A percentile compares a stretch with the other conserved stretches of the same genome.
Evolutionary conservation across 441 rosid species (phyloP).

Genomic region (Viola pubescens): DNA sequence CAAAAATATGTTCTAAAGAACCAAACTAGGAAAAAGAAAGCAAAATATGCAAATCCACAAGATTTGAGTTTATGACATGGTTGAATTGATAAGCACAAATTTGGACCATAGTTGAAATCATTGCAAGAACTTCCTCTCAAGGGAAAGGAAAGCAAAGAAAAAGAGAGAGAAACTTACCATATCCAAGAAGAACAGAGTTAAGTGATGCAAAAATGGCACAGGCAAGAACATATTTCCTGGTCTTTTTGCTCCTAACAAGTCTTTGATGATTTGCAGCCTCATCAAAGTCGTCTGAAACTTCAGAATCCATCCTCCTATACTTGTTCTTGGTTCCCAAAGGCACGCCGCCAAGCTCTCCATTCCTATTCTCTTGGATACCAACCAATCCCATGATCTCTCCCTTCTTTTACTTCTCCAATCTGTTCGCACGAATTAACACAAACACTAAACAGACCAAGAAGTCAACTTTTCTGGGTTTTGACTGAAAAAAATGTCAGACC

Average conservation of each 20-base stretch:
- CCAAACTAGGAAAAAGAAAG: neutral
- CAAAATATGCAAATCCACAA: neutral
- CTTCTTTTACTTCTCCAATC: neutral
- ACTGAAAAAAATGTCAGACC: constrained; percentile 3
- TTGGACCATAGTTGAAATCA: neutral
- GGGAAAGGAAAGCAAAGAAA: neutral
- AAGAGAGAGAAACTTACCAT: constrained; percentile 38
- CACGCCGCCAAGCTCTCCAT: constrained; percentile 28
- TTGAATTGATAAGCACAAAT: neutral
- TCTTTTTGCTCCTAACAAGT: constrained; percentile 30
- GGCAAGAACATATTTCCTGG: constrained; percentile 62
- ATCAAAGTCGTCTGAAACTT: constrained; percentile 31
- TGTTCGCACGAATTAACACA: constrained; percentile 6
- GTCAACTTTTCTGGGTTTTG: no score
- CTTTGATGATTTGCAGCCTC: constrained; percentile 24
- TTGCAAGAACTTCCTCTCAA: neutral
- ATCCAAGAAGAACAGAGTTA: constrained; percentile 85
- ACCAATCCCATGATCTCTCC: constrained; percentile 35
- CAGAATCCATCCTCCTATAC: constrained; percentile 69
- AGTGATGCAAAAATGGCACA: constrained; percentile 81
- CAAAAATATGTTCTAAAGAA: neutral
- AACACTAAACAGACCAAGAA: constrained; percentile 1
- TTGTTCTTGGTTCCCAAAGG: constrained; percentile 51
- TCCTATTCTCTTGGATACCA: constrained; percentile 50
- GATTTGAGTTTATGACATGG: neutral